Base-by-base conservation (phyloP, 2,329 filamentous ascomycete genomes). In the Capronia americana region DNA sequence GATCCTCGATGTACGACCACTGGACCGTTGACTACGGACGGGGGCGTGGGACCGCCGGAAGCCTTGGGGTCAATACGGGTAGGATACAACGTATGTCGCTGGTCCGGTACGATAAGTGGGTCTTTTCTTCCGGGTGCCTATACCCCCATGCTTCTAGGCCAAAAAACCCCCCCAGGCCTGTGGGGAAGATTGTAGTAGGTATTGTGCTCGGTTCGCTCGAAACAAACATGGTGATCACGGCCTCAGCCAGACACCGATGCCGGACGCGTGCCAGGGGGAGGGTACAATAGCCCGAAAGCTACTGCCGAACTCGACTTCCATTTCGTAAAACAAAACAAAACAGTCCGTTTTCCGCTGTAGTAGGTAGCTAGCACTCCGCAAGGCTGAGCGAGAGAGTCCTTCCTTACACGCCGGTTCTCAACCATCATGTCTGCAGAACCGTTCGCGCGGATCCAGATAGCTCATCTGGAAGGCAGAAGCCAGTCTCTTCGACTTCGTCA, bases 401-500 rank as follows among this genome's bases (percentile, higher is more conserved):
- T n/a, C n/a, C n/a, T n/a, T n/a, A n/a, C n/a, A n/a, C n/a, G n/a
- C n/a, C n/a, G n/a, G n/a, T n/a, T 23, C n/a, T 20, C 34, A 38
- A 14, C 56, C 38, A 61, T 44, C 56, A 63, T 70, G 71, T 71
- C 76, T 65, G 34, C 69, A 71, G 71, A 73, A 71, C 73, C 74
- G 66, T 70, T 74, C 66, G 74, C 65, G 51, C 75, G 77, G 6
- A 70, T 81, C 11, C 58, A 75, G 38, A 71, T 73, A n/a, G 73
- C 78, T 28, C 72, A 75, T 38, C 70, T 78, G 17, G 80, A 82
- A 66, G 79, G 79, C 38, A 76, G 79, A 2, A 72, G 77, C 2
- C 73, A 77, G 17, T 79, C 78, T 64, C 73, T 76, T 26, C 73
- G 77, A 17, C 80, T 77, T 67, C 76, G 77, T 1, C 79, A 81